phyloP scores from a whole-genome alignment of 441 rosid genomes.

The Isatis lusitanica region DNA sequence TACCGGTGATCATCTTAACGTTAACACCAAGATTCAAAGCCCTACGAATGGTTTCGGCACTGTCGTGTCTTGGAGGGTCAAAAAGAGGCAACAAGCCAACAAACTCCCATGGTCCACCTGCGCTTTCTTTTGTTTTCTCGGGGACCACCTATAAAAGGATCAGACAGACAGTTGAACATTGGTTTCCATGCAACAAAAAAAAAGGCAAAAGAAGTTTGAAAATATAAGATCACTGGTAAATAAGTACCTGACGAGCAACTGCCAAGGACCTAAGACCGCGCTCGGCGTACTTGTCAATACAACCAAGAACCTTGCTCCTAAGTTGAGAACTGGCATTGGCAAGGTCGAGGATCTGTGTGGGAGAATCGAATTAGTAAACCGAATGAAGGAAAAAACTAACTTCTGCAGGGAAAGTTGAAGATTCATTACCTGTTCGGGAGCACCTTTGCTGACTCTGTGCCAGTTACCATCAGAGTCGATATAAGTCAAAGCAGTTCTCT shows the following conservation, averaged over 20 bases:
- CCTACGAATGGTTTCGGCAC: constrained; percentile 94
- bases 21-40: constrained; percentile 95
- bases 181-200: not conserved
- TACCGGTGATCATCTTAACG: constrained; percentile 98
- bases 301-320: constrained; percentile 56
- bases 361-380: constrained; percentile 13
- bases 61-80: constrained; percentile 87
- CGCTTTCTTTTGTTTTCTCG: constrained; percentile 60
- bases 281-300: constrained; percentile 75
- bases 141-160: constrained; percentile 54
- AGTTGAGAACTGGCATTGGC: constrained; percentile 70
- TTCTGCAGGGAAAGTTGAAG: not conserved
- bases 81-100: constrained; percentile 69
- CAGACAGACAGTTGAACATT: not conserved
- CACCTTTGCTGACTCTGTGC: constrained; percentile 96
- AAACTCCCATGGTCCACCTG: constrained; percentile 53
- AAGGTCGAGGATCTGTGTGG: constrained; percentile 62
- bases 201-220: not conserved
- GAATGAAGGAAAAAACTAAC: constrained; percentile 2
- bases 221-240: not conserved
- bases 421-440: constrained; percentile 82
- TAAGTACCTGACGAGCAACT: constrained; percentile 65
- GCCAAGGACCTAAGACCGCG: constrained; percentile 86
- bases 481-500: constrained; percentile 95
- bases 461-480: constrained; percentile 70